Evolutionary conservation across 495 filamentous ascomycete genomes (phyloP), one percentile per base, ranked within the genome.

Genomic region (Penicillium longicatenatum): DNA sequence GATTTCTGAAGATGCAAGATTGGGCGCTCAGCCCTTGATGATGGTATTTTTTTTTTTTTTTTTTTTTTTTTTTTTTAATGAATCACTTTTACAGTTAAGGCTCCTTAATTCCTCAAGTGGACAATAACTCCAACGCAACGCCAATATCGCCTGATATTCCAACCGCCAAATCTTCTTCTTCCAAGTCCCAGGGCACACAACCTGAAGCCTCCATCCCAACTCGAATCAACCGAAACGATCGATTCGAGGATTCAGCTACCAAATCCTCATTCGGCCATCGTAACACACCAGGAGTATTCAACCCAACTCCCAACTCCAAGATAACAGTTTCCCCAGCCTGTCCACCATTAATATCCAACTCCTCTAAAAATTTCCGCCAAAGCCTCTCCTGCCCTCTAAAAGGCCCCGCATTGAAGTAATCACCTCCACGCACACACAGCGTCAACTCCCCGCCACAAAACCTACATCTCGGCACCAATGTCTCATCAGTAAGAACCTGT

Each of bases 261-360:
- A 65, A 24, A 42, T 67, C 60, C 37, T 71, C 66, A 57, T 69
- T 67, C 19, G 62, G 56, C 65, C 65, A 68, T 22, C 68, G 46
- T 45, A 70, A 24, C 14, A 70, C 68, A 26, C 50, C 63, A 2
- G 68, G 68, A 1, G 68, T 70, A 39, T 68, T 68, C 44, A 70
- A 21, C 11, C 65, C 68, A 21, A 66, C 68, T 0, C 68, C 68
- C 19, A 70, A 26, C 51, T 70, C 68, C 9, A 70, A 53, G 45
- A 68, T 52, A 3, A 70, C 68, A 7, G 51, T 45, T 0, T 10
- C 43, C 3, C 17, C 17, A 14, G 26, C 26, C n/a, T 24, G 6
- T 14, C 8, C 14, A 33, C 24, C 33, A 33, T 52, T 6, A n/a
- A 16, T 29, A 21, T 50, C 21, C 22, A 63, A 6, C 4, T 46